Percentiles rank a stretch among this genome's conserved stretches.
Conservation (phyloP, 768 basidiomycete species). For the Boletus rufocinnamomeus region DNA sequence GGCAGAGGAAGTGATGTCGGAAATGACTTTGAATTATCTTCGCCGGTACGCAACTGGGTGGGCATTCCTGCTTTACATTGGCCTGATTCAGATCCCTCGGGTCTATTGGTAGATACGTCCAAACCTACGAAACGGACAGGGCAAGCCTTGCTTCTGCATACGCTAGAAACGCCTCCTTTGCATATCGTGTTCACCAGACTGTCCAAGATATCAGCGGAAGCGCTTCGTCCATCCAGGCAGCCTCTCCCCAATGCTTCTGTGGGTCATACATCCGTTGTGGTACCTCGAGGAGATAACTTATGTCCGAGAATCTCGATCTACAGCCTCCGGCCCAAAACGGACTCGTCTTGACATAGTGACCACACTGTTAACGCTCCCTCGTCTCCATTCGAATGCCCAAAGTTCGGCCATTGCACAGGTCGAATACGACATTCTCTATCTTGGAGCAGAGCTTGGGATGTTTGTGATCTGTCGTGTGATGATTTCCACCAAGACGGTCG, state of each 20-base stretch:
- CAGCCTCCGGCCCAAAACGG: slow-evolving; percentile 23
- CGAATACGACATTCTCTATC: slow-evolving; percentile 35
- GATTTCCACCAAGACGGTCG: slow-evolving; percentile 20
- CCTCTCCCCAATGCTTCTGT: slow-evolving; percentile 19
- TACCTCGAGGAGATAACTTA: slow-evolving; percentile 2
- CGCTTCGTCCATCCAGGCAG: background rate
- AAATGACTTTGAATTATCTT: slow-evolving; percentile 35
- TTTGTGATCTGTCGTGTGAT: slow-evolving; percentile 28
- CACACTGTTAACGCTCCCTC: slow-evolving; percentile 28
- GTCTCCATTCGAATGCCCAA: slow-evolving; percentile 23
- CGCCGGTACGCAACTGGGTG: slow-evolving; percentile 24
- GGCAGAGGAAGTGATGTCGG: slow-evolving; percentile 28
- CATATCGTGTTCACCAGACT: slow-evolving; percentile 27
- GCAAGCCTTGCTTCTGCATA: slow-evolving; percentile 37
- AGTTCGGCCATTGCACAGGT: slow-evolving; percentile 13
- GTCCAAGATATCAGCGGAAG: background rate
- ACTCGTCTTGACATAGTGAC: slow-evolving; percentile 32
- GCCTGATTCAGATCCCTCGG: slow-evolving; percentile 10
- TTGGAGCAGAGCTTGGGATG: slow-evolving; percentile 31
- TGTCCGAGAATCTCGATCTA: background rate
- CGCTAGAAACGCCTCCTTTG: slow-evolving; percentile 32
- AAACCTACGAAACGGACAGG: slow-evolving; percentile 35
- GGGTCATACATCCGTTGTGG: slow-evolving; percentile 5
- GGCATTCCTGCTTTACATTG: background rate
- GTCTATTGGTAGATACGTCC: slow-evolving; percentile 28